These are phyloP conservation scores for Phycomyces nitens DNA, from an alignment of 192 early-diverging fungal species.

Conservation along the genomic window DNA sequence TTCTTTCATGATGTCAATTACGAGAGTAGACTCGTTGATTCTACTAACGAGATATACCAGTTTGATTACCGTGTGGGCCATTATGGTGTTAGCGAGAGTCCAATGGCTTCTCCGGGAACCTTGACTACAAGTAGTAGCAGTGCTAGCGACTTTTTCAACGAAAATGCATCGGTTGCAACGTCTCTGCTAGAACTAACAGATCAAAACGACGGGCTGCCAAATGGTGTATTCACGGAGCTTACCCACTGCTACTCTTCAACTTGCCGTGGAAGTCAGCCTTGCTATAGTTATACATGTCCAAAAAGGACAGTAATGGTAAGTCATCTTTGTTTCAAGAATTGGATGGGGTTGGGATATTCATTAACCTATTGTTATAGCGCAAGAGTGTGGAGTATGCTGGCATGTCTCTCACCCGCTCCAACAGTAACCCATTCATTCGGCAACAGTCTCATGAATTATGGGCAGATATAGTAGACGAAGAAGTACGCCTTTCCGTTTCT, in stretches of 20 bases:
- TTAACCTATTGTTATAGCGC: conserved; percentile 6
- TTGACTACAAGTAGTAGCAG: conserved; percentile 1
- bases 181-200: conserved; percentile 13
- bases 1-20: conserved; percentile 92
- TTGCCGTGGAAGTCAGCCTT: conserved; percentile 72
- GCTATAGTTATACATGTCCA: conserved; percentile 90
- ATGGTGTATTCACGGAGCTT: conserved; percentile 85
- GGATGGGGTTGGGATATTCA: no score
- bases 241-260: conserved; percentile 94
- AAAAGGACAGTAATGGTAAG: conserved; percentile 63
- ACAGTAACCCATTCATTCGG: not conserved
- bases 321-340: not conserved
- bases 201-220: conserved; percentile 40
- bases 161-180: conserved; percentile 8
- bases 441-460: conserved; percentile 71
- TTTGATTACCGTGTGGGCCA: conserved; percentile 41
- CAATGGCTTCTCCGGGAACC: not conserved
- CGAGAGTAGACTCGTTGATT: conserved; percentile 79
- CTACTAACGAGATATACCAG: conserved; percentile 74
- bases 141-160: conserved; percentile 3
- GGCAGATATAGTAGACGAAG: conserved; percentile 76
- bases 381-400: conserved; percentile 45
- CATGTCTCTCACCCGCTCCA: not conserved
- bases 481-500: conserved; percentile 64
- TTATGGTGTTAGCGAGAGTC: not conserved